phyloP scores from a whole-genome alignment of 768 basidiomycete genomes.

The Chlorophyllum brunneum region DNA sequence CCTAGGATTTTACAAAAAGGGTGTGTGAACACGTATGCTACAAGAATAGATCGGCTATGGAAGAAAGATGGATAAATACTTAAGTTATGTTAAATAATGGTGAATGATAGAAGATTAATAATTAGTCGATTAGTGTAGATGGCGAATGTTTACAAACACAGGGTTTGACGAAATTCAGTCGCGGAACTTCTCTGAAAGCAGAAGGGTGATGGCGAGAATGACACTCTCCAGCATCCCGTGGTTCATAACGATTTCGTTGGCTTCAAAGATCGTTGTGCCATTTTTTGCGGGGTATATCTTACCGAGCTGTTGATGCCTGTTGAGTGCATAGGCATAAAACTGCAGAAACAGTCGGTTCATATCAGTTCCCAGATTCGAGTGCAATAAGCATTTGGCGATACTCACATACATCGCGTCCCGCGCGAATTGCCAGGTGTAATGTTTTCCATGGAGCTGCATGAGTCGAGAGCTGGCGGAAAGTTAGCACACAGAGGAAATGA shows the following conservation, averaged over 20 bases:
- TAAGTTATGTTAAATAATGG: background rate
- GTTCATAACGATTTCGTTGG: conserved; percentile 1
- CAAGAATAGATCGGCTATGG: background rate
- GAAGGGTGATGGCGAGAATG: background rate
- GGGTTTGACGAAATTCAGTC: background rate
- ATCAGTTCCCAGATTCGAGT: background rate
- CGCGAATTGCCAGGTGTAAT: conserved; percentile 13
- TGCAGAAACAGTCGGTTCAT: background rate
- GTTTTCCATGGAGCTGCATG: conserved; percentile 9
- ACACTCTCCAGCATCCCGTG: conserved; percentile 7
- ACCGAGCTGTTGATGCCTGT: conserved; percentile 5
- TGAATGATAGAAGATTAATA: background rate
- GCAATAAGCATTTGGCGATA: background rate
- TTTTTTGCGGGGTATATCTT: conserved; percentile 10
- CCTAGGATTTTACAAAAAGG: background rate
- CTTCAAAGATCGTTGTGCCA: conserved; percentile 9
- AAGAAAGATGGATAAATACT: background rate
- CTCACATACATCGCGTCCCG: conserved; percentile 13
- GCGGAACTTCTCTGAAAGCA: conserved; percentile 7
- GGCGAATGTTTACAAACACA: background rate
- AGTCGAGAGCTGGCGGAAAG: background rate
- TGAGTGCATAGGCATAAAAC: conserved; percentile 8
- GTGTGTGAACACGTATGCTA: background rate
- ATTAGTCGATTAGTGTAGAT: background rate
- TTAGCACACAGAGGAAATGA: background rate